These are phyloP conservation scores for Pascua guehoae DNA, from an alignment of 1,284 basidiomycete species.

Conservation along the genomic window DNA sequence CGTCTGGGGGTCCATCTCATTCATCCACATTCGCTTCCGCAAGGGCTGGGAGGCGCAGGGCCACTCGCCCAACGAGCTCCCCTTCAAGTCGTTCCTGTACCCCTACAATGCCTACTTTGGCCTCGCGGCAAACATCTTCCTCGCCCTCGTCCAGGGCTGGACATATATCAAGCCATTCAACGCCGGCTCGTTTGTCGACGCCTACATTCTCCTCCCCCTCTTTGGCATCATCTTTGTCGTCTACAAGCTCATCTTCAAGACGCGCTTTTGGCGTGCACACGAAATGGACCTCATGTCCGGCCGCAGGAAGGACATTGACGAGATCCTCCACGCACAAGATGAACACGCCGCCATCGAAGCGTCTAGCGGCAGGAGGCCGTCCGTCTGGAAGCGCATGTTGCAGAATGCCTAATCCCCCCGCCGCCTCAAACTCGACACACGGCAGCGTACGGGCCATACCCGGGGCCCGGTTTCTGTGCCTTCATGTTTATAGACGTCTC, in stretches of 20 bases:
- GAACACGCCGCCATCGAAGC: too few relatives aligned
- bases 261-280: constrained; percentile 11
- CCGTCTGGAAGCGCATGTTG: too few relatives aligned
- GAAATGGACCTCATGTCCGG: constrained; percentile 22
- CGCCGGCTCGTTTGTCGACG: constrained; percentile 23
- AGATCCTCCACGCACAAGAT: background rate
- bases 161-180: constrained; percentile 12
- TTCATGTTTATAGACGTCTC: too few relatives aligned
- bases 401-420: too few relatives aligned
- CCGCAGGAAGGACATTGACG: constrained; percentile 16
- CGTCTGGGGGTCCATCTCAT: constrained; percentile 27
- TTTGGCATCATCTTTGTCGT: constrained; percentile 21
- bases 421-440: too few relatives aligned
- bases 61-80: constrained; percentile 49
- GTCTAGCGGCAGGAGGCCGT: too few relatives aligned
- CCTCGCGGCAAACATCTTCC: constrained; percentile 21
- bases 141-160: constrained; percentile 20
- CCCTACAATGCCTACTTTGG: constrained; percentile 25
- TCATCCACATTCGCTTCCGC: constrained; percentile 49
- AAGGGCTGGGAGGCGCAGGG: constrained; percentile 48
- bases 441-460: too few relatives aligned
- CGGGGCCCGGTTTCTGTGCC: too few relatives aligned
- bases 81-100: constrained; percentile 36
- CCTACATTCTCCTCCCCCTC: constrained; percentile 25
- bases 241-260: constrained; percentile 22